These are phyloP conservation scores for Fusarium longipes DNA, from an alignment of 2,329 filamentous ascomycete genomes.

Conservation along the genomic window DNA sequence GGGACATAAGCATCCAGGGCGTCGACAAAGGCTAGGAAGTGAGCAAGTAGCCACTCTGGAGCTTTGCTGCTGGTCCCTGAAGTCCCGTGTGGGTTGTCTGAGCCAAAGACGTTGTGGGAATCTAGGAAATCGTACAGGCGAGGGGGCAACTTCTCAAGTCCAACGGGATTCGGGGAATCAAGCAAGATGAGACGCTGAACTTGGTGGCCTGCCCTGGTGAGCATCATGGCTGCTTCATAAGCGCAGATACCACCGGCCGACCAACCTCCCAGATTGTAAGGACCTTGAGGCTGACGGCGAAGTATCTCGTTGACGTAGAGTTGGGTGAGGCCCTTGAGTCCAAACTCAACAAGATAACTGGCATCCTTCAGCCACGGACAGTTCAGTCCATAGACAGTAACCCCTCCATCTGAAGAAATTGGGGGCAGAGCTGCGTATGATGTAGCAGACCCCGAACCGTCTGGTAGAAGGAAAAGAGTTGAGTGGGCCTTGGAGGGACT, in stretches of 20 bases:
- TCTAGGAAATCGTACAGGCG: slow-evolving; percentile 78
- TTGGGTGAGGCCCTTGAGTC: slow-evolving; percentile 34
- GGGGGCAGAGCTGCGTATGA: slow-evolving; percentile 48
- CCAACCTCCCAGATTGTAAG: slow-evolving; percentile 78
- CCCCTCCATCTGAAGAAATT: slow-evolving; percentile 53
- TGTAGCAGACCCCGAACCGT: slow-evolving; percentile 47
- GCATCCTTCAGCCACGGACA: slow-evolving; percentile 73
- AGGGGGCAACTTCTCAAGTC: slow-evolving; percentile 73
- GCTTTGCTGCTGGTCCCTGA: slow-evolving; percentile 69
- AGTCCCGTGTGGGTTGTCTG: neutral
- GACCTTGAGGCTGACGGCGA: slow-evolving; percentile 74
- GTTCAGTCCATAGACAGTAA: slow-evolving; percentile 66
- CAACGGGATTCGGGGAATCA: slow-evolving; percentile 73
- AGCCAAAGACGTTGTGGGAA: slow-evolving; percentile 71
- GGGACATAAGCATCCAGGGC: slow-evolving; percentile 74
- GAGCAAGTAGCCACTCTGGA: slow-evolving; percentile 78
- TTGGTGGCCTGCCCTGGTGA: slow-evolving; percentile 66
- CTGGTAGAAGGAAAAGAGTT: slow-evolving; percentile 46
- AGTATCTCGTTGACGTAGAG: slow-evolving; percentile 72
- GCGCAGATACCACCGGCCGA: slow-evolving; percentile 81
- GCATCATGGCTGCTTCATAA: slow-evolving; percentile 72
- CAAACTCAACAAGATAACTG: slow-evolving; percentile 60
- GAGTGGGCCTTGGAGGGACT: slow-evolving; percentile 11
- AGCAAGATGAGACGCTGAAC: slow-evolving; percentile 73
- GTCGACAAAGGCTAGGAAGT: slow-evolving; percentile 76